A percentile compares a stretch with the other conserved stretches of the same genome.
Conservation (phyloP, 202 grass and related monocot genomes). For the Cymbopogon flexuosus region DNA sequence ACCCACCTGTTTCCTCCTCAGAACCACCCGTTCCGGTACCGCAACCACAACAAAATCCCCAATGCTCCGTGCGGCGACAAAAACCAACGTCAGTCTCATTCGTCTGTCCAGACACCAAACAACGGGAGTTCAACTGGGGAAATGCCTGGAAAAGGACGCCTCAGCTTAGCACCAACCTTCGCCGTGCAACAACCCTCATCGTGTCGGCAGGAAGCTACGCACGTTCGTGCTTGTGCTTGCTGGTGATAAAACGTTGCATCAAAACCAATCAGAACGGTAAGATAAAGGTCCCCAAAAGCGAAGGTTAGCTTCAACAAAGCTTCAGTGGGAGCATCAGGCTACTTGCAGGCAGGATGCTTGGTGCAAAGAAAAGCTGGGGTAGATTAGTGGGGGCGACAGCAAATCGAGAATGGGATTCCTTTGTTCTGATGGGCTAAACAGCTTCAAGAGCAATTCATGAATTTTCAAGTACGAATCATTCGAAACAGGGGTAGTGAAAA, state of each 20-base stretch:
- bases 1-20: no score
- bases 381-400: constrained; percentile 16
- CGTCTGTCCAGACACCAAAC: background rate
- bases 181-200: background rate
- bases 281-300: background rate
- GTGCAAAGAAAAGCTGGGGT: background rate
- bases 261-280: background rate
- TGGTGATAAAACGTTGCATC: background rate
- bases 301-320: background rate
- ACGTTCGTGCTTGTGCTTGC: background rate
- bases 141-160: background rate
- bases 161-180: background rate
- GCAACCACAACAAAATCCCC: no score
- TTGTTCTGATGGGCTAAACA: background rate
- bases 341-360: constrained; percentile 26
- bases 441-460: constrained; percentile 21
- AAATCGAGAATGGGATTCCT: constrained; percentile 33
- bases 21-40: no score
- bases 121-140: background rate
- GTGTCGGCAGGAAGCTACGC: background rate
- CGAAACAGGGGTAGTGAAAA: background rate
- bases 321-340: background rate
- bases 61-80: background rate
- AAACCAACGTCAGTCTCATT: background rate
- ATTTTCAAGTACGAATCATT: constrained; percentile 29